Evolutionary conservation across 2,329 filamentous ascomycete species (phyloP).

Genomic region (Ophiostoma perfectum): DNA sequence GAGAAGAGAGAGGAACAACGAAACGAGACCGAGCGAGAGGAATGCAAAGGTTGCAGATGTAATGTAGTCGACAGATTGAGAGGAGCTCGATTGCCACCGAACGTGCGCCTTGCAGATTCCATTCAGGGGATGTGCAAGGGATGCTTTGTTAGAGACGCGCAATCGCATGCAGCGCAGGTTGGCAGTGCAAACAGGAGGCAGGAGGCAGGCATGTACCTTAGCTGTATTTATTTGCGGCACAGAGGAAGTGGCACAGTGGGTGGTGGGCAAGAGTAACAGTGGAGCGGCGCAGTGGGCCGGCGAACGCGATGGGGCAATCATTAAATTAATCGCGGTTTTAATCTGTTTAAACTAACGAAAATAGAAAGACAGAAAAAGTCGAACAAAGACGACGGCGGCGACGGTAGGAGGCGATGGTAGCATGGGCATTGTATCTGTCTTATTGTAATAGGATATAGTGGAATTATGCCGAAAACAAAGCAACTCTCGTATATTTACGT

Average conservation of each 20-base stretch:
- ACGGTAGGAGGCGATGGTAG: background rate
- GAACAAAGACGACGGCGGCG: background rate
- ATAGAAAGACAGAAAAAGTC: background rate
- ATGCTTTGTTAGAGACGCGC: constrained; percentile 3
- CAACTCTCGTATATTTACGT: too few species aligned
- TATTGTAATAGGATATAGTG: background rate
- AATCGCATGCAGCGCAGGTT: constrained; percentile 2
- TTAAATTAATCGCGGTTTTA: background rate
- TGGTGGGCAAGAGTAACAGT: background rate
- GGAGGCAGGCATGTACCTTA: background rate
- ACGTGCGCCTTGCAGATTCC: background rate
- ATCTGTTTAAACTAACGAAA: background rate
- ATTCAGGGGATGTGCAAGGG: constrained; percentile 2
- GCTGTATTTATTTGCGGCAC: background rate
- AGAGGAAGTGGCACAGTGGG: background rate
- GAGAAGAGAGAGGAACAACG: background rate
- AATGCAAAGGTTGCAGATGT: background rate
- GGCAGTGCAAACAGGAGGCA: background rate
- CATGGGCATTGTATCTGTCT: too few species aligned
- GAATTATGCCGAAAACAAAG: background rate
- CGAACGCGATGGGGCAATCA: constrained; percentile 5
- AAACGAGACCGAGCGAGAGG: constrained; percentile 9
- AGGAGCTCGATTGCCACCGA: background rate
- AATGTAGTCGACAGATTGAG: background rate
- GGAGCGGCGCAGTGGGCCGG: background rate